A percentile compares a stretch with the other conserved stretches of the same genome.
phyloP scores from a whole-genome alignment of 192 early-diverging fungal genomes.

The Backusella liffmaniae region DNA sequence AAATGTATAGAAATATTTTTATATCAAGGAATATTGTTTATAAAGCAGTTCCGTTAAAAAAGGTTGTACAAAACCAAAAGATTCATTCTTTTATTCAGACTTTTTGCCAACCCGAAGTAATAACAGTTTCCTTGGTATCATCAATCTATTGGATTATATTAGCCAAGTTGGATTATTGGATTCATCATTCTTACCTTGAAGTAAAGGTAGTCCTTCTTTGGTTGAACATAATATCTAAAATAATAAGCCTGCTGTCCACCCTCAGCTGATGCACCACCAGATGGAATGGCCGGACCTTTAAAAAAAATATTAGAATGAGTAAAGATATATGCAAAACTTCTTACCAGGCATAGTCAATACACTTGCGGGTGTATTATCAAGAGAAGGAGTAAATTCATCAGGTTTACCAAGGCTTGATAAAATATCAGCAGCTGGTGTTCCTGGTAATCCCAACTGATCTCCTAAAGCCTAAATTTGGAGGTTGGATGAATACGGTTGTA shows the following conservation, averaged over 20 bases:
- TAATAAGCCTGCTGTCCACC: slow-evolving; percentile 22
- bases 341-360: slow-evolving; percentile 38
- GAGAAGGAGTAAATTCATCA: slow-evolving; percentile 43
- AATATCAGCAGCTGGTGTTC: slow-evolving; percentile 43
- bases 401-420: slow-evolving; percentile 45
- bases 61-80: not conserved
- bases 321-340: not conserved
- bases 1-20: not conserved
- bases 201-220: slow-evolving; percentile 38
- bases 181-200: slow-evolving; percentile 24
- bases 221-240: slow-evolving; percentile 27
- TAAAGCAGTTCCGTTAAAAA: not conserved
- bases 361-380: slow-evolving; percentile 17
- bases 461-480: slow-evolving; percentile 28
- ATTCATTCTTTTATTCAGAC: not conserved
- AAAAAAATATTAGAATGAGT: not conserved
- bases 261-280: not conserved
- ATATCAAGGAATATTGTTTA: not conserved
- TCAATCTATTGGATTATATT: slow-evolving; percentile 31
- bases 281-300: not conserved
- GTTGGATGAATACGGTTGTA: no score
- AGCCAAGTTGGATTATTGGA: no score
- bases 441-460: slow-evolving; percentile 43
- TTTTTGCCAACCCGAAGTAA: slow-evolving; percentile 24
- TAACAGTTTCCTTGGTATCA: slow-evolving; percentile 41